These are phyloP conservation scores for Malus hybrid DNA, from an alignment of 331 rosid genomes.

Conservation along the genomic window DNA sequence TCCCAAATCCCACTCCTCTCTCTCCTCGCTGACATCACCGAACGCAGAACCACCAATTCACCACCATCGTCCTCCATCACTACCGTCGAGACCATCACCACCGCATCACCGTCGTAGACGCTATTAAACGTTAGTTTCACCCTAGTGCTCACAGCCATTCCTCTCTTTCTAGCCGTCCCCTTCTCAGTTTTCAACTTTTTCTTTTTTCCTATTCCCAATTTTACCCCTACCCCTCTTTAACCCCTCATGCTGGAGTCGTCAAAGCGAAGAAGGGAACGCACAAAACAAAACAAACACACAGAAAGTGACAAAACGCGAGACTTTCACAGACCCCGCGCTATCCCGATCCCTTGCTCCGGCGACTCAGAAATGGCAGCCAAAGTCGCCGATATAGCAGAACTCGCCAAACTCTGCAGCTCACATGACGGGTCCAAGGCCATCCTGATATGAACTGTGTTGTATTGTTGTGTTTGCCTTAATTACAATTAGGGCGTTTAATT, in stretches of 20 bases:
- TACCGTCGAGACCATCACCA: no score
- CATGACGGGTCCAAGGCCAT: conserved; percentile 89
- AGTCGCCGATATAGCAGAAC: conserved; percentile 52
- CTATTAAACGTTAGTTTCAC: no score
- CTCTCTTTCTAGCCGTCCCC: background rate
- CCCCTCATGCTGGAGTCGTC: conserved; percentile 5
- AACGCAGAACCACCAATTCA: no score
- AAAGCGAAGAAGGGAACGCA: conserved; percentile 10
- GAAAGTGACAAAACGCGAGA: background rate
- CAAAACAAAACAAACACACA: no score
- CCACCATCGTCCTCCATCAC: no score
- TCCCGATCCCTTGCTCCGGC: conserved; percentile 17
- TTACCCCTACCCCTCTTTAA: background rate
- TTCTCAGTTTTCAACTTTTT: conserved; percentile 3
- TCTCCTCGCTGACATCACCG: no score
- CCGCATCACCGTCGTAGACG: background rate
- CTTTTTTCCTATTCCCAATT: background rate
- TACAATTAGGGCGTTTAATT: no score
- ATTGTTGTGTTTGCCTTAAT: no score
- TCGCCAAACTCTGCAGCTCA: conserved; percentile 64
- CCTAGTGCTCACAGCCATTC: background rate
- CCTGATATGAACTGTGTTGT: background rate
- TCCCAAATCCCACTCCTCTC: no score
- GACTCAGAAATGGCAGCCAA: conserved; percentile 38
- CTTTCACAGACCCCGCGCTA: background rate